Percentiles rank a stretch among this genome's conserved stretches.
phyloP scores from a whole-genome alignment of 2,329 filamentous ascomycete species.

The Aspergillus eucalypticola region DNA sequence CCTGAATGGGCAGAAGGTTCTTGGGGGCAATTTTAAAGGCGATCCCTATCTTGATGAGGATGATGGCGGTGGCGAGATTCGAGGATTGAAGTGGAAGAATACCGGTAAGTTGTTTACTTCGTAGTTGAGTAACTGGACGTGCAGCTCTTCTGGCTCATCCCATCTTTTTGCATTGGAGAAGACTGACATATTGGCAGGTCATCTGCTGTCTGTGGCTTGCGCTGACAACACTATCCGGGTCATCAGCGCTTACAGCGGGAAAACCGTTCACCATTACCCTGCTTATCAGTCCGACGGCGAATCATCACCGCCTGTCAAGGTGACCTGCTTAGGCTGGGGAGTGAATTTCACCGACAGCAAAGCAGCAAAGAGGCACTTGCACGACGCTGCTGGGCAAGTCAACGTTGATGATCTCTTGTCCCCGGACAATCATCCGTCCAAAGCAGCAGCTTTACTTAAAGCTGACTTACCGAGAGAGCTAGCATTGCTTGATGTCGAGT shows the following conservation, averaged over 20 bases:
- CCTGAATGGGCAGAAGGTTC: constrained; percentile 71
- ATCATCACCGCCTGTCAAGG: constrained; percentile 22
- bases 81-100: constrained; percentile 63
- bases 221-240: constrained; percentile 76
- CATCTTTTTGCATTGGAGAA: neutral
- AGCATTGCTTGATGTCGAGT: constrained; percentile 73
- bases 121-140: neutral
- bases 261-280: constrained; percentile 71
- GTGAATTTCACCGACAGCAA: constrained; percentile 56
- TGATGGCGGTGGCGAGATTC: constrained; percentile 45
- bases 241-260: constrained; percentile 77
- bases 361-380: constrained; percentile 45
- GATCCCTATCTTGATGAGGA: constrained; percentile 44
- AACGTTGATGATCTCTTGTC: constrained; percentile 46
- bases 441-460: constrained; percentile 39
- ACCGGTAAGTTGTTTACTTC: constrained; percentile 56
- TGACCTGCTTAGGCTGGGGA: constrained; percentile 56
- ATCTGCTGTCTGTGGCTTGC: constrained; percentile 80
- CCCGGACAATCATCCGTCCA: constrained; percentile 39
- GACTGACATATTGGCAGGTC: constrained; percentile 35
- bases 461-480: constrained; percentile 71
- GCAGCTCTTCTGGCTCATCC: neutral
- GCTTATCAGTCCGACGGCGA: constrained; percentile 25
- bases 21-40: constrained; percentile 48
- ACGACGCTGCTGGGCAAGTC: constrained; percentile 34